A percentile compares a stretch with the other conserved stretches of the same genome.
Conservation (phyloP, 1,139 yeast species). For the Lodderomyces pseudojiufengensis region DNA sequence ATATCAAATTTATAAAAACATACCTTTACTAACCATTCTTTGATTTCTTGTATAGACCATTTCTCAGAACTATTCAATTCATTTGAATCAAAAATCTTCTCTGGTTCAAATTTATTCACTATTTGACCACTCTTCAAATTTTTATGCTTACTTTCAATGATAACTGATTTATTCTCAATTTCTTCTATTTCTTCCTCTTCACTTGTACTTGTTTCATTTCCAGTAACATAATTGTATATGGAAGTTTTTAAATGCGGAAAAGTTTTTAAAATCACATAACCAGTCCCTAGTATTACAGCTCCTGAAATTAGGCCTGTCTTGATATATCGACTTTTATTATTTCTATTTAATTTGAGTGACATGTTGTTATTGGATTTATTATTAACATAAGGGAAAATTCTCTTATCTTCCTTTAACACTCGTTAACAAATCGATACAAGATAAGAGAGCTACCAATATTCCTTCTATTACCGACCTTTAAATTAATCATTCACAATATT, state of each 20-base stretch:
- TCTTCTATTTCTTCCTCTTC: constrained; percentile 20
- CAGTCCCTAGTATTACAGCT: constrained; percentile 42
- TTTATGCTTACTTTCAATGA: constrained; percentile 9
- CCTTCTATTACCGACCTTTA: no score
- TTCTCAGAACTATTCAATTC: background rate
- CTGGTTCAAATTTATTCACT: constrained; percentile 18
- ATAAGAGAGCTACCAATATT: no score
- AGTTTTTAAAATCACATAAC: constrained; percentile 44
- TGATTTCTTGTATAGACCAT: constrained; percentile 41
- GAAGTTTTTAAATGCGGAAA: constrained; percentile 47
- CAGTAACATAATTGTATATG: constrained; percentile 22
- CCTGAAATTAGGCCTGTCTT: constrained; percentile 31
- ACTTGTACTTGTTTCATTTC: constrained; percentile 17
- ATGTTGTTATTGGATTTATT: background rate
- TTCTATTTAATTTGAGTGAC: constrained; percentile 8
- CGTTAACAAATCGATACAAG: no score
- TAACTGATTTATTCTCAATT: constrained; percentile 6
- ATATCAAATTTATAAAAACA: no score
- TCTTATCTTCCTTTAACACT: no score
- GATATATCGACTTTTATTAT: constrained; percentile 8
- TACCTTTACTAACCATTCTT: constrained; percentile 32
- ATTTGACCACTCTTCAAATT: constrained; percentile 16
- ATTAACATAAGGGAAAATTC: no score
- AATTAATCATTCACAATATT: no score
- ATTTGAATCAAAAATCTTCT: constrained; percentile 6